Base-by-base conservation (phyloP, 2,329 filamentous ascomycete genomes). In the Colletotrichum sp. region DNA sequence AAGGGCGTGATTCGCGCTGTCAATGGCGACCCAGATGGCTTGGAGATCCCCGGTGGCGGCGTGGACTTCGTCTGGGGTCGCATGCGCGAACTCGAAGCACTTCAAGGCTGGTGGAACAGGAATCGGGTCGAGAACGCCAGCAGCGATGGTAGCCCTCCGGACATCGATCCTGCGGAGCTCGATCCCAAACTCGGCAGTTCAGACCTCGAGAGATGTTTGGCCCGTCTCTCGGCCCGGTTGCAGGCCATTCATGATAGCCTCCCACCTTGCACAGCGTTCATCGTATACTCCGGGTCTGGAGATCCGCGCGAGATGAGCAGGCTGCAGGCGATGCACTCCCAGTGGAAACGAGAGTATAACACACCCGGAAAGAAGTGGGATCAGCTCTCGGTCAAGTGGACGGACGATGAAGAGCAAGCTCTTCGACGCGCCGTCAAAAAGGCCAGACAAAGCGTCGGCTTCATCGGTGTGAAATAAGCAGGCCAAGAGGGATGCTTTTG, bases 31-130 rank as follows among this genome's bases (percentile, higher is more conserved):
- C 78, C 85, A 1, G 88, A 90, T 76, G 90, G 89, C 5, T 83
- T 86, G 66, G 87, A 90, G 76, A 89, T 93, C 70, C 87, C 86
- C 66, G 88, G 85, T 62, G 89, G 90, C 63, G 90, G 91, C 57
- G 91, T 92, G 55, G 91, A 93, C 79, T 93, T 94, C 78, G 87
- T 92, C 18, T 93, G 91, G 87, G 92, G 88, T 7, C 88, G 92
- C 69, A 88, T 94, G 83, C 89, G 91, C 73, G 90, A 92, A 78
- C 86, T 93, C 51, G 92, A 93, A 81, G 89, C 89, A 18, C 83
- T 90, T 18, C 91, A 91, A 75, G 91, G 91, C 8, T 93, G 91
- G 91, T 93, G 91, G 91, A 92, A 92, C 77, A 86, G 86, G 72
- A 90, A 90, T 80, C 87, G 86, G 55, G 79, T 83, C 54, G 81